Percentiles rank a stretch among this genome's conserved stretches.
Evolutionary conservation across 768 basidiomycete genomes (phyloP).

Genomic region (Melanogaster broomeanus): DNA sequence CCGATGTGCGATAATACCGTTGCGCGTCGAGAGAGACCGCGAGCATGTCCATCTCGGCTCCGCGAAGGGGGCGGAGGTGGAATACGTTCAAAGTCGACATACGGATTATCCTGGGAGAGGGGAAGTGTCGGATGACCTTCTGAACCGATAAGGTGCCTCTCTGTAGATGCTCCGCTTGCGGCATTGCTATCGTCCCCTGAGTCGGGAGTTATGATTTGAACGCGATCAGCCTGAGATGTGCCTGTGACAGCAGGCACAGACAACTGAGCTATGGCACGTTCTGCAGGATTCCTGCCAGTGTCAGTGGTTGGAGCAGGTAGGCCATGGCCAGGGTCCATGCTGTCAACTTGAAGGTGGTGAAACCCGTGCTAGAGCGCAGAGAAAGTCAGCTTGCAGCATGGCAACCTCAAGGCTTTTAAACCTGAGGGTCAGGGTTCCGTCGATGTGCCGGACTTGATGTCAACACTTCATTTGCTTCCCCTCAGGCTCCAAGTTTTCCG

Average conservation of each 20-base stretch:
- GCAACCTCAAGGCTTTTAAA: constrained; percentile 6
- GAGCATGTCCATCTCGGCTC: constrained; percentile 18
- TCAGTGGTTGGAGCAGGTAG: neutral
- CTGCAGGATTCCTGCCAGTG: neutral
- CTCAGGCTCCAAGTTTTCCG: neutral
- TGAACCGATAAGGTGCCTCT: constrained; percentile 8
- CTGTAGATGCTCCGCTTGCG: constrained; percentile 1
- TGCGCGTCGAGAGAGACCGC: constrained; percentile 10
- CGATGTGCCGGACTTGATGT: too few species aligned
- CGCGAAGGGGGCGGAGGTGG: constrained; percentile 7
- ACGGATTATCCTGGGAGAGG: constrained; percentile 3
- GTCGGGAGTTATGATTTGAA: neutral
- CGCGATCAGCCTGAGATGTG: constrained; percentile 2
- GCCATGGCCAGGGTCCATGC: constrained; percentile 17
- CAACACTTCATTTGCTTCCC: neutral
- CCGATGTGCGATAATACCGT: neutral
- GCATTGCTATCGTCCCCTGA: constrained; percentile 2
- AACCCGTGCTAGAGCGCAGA: neutral
- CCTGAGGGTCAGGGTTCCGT: neutral
- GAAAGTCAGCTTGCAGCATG: neutral
- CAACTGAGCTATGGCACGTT: neutral
- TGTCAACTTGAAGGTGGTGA: neutral
- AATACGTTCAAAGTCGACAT: constrained; percentile 5
- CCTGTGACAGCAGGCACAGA: neutral
- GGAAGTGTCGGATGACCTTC: constrained; percentile 1